Evolutionary conservation across 192 early-diverging fungal genomes (phyloP).

Genomic region (Coemansia aciculifera): DNA sequence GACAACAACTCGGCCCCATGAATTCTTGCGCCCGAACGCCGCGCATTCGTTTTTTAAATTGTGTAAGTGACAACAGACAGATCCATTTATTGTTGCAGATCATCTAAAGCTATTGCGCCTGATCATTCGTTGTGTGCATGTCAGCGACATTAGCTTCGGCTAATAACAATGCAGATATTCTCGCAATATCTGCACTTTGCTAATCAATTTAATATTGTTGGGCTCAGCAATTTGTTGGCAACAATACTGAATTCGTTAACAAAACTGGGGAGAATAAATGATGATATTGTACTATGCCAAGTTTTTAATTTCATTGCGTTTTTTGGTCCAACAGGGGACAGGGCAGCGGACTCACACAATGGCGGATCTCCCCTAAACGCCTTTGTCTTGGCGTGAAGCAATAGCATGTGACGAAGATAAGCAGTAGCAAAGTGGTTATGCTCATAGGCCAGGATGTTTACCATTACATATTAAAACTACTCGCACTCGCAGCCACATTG

Average conservation of each 20-base stretch:
- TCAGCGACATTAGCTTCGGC: background rate
- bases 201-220: background rate
- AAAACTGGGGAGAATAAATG: background rate
- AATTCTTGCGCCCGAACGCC: background rate
- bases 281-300: background rate
- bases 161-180: background rate
- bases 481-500: background rate
- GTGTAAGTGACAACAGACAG: background rate
- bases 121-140: background rate
- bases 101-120: background rate
- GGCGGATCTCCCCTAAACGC: background rate
- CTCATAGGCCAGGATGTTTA: background rate
- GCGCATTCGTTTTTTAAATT: background rate
- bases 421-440: constrained; percentile 4
- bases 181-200: background rate
- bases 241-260: background rate
- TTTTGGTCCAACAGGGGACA: background rate
- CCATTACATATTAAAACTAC: background rate
- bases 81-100: background rate
- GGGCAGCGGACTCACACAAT: background rate
- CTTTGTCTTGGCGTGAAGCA: background rate
- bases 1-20: background rate
- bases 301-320: constrained; percentile 1
- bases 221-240: background rate
- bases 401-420: constrained; percentile 2